Evolutionary conservation across 352 stramenopile species (phyloP), one percentile per base, ranked within the genome.

Genomic region (Aphanomyces cochlioides): DNA sequence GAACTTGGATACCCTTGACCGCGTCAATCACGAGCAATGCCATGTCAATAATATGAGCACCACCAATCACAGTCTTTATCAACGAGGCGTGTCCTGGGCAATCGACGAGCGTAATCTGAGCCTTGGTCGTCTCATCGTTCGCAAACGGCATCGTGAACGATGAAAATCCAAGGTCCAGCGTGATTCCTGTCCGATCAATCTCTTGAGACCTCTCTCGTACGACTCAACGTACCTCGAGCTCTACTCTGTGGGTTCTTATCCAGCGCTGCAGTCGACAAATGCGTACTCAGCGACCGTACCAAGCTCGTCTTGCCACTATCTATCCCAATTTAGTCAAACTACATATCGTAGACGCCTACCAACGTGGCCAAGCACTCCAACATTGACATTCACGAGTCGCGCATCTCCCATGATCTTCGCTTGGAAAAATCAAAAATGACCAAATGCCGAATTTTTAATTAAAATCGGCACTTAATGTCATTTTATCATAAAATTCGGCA

Each of bases 11-110:
- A 7, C 97, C 97, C 77, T 99, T 99, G 59, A 88, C 93, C 10
- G 88, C 90, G 76, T 99, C 96, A 4, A 99, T 88, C 15, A 99
- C 95, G 19, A 99, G 80, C 21, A 99, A 72, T 37, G 98, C 96
- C 68, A 97, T 90, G 76, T 99, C 97, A 74, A 99, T 99, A 75
- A 99, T 99, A 78, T 98, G 94, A 47, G 97, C 93, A 63, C 96
- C 97, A 39, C 95, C 96, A 45, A 99, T 97, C 66, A 99, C 99
- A n/a, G 97, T 99, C 67, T 97, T 90, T 72, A 99, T 99, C 8
- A 99, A 80, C 17, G 90, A 98, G 28, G 97, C 96, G 76, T 99
- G 98, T 4, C 98, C 98, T 1, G 98, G 98, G 79, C 98, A 96
- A 77, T 97, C 90, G 10, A 98, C 92, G 10, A 98, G 75, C 21